Evolutionary conservation across 2,329 filamentous ascomycete species (phyloP), one percentile per base, ranked within the genome.

Genomic region (Tolypocladium pustulatum): DNA sequence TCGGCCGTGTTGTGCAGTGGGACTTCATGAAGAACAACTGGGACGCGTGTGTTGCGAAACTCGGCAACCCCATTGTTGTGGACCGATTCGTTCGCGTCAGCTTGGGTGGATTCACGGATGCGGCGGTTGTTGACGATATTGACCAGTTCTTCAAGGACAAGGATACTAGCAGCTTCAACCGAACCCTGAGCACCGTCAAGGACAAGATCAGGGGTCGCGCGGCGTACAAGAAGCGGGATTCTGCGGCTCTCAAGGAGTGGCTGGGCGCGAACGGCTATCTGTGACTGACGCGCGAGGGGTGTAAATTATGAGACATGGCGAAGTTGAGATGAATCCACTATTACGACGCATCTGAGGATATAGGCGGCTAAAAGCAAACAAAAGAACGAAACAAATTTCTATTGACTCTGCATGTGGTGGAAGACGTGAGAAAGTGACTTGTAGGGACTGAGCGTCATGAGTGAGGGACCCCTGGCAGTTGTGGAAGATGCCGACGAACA

Each of bases 191-290:
- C 64, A 90, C 95, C 64, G 87, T 93, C 62, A 86, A 87, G 71
- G 94, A 97, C 71, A 91, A 87, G 62, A 90, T 97, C 64, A 83
- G 86, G 49, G 90, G 89, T 13, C 87, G 92, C 67, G 91, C 91
- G 5, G 84, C 84, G 46, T 99, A 97, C 78, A 86, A 86, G 70
- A 78, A 85, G 72, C 82, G 94, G 58, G 94, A 97, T 71, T 80
- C 84, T 59, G 79, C 78, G 57, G 77, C 82, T 52, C 81, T 96
- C 58, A 81, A 87, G 73, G 89, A 91, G 75, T 97, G 93, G 92
- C 75, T 97, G 65, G 68, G 65, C 22, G 70, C 74, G n/a, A 78
- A 81, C 58, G 74, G 75, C 4, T 81, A 80, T 59, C 62, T 71
- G 62, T 75, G 64, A 73, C 67, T 68, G 38, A 32, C 15, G 34